Base-by-base conservation (phyloP, 805 yeast species). In the Wickerhamomyces xylosicus region DNA sequence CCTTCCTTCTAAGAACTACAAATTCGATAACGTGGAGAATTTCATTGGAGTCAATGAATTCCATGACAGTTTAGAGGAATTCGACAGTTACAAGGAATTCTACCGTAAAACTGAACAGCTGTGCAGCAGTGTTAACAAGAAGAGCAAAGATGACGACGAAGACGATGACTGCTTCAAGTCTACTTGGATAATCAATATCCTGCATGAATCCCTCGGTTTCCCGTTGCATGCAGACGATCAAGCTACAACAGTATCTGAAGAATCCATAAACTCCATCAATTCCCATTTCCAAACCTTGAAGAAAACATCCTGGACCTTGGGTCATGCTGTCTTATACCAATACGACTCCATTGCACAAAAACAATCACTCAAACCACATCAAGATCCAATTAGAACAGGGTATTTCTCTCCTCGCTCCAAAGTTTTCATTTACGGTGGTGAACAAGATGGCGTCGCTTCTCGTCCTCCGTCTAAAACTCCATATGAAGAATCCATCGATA, bases 1-100 rank as follows among this genome's bases (percentile, higher is more conserved):
- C 13, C 29, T 25, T 7, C 29, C 29, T 10, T 25, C 29, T 5
- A 25, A 25, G 29, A 11, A 25, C 29, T 25, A 25, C 29, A 25
- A 25, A n/a, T 25, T 25, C 29, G 9, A 7, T 48, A 71, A 71
- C 36, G 59, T 70, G 27, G 69, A 73, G 45, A 71, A 69, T 41
- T 78, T 79, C 41, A 61, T 74, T 32, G 85, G 84, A 0, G 79
- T 79, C 8, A 74, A 81, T 43, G 84, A 82, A 4, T 77, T 77
- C 51, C 77, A 81, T 77, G 77, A 77, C 47, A 71, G 78, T 4
- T 61, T 77, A 31, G 66, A 68, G n/a, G 62, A 65, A 36, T 57
- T 75, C 31, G 50, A 72, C 29, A 56, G 62, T 10, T 58, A 62
- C 15, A 48, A 52, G 10, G 52, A 58, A 54, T 31, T 69, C 69